phyloP scores from a whole-genome alignment of 768 basidiomycete species.

The Gymnopilus dilepis region DNA sequence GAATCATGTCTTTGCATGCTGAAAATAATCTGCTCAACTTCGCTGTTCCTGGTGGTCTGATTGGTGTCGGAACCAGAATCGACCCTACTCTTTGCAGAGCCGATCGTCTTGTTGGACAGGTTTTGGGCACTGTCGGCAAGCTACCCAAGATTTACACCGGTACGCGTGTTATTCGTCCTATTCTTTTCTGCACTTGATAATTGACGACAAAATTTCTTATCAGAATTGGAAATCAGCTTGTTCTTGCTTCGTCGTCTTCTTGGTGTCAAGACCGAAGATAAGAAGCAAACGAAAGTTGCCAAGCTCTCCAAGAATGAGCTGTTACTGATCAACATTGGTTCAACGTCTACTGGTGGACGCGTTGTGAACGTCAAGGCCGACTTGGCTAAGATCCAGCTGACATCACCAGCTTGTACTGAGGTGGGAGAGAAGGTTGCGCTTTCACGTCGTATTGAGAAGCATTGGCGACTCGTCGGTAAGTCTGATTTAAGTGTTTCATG shows the following conservation, averaged over 20 bases:
- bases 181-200: background rate
- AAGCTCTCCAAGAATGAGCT: constrained; percentile 93
- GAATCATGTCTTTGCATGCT: constrained; percentile 90
- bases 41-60: constrained; percentile 96
- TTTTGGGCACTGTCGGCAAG: constrained; percentile 93
- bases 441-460: constrained; percentile 94
- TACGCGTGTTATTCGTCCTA: constrained; percentile 32
- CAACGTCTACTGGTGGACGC: constrained; percentile 95
- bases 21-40: constrained; percentile 95
- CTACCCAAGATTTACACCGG: constrained; percentile 93
- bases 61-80: constrained; percentile 97
- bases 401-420: constrained; percentile 94
- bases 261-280: constrained; percentile 99
- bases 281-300: constrained; percentile 95
- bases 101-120: constrained; percentile 96
- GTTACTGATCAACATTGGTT: constrained; percentile 96
- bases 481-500: constrained; percentile 21
- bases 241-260: constrained; percentile 95
- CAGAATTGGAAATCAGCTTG: constrained; percentile 90
- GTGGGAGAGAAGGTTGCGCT: constrained; percentile 97
- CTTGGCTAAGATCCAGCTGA: constrained; percentile 92
- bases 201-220: constrained; percentile 1
- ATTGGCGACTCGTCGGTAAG: constrained; percentile 95
- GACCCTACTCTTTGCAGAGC: constrained; percentile 97
- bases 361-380: constrained; percentile 95